phyloP scores from a whole-genome alignment of 192 early-diverging fungal species.

The Rhizophagus sp. region DNA sequence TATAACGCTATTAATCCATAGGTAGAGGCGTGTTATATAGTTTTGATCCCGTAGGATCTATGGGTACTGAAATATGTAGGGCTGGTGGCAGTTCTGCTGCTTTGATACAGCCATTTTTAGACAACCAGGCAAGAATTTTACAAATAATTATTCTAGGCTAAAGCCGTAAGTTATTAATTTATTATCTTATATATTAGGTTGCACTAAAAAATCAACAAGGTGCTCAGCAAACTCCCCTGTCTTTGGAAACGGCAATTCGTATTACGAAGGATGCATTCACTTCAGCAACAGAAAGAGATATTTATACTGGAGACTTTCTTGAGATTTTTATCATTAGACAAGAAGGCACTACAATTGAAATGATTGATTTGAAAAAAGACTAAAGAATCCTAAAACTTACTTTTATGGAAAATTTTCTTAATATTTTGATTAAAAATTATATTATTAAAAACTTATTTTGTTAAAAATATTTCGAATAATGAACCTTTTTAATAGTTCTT shows the following conservation, averaged over 20 bases:
- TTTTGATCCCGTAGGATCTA: constrained; percentile 95
- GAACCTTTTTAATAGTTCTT: too few species aligned
- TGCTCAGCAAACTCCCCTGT: constrained; percentile 38
- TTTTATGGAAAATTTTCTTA: not conserved
- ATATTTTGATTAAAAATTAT: not conserved
- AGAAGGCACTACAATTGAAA: constrained; percentile 73
- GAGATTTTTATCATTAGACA: constrained; percentile 88
- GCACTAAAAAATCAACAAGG: constrained; percentile 68
- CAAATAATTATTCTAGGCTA: not conserved
- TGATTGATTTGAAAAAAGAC: constrained; percentile 87
- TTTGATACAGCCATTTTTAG: constrained; percentile 96
- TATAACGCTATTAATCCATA: constrained; percentile 28
- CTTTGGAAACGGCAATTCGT: constrained; percentile 65
- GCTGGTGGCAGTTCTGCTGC: constrained; percentile 85
- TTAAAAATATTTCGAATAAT: not conserved
- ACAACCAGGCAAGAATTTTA: constrained; percentile 72
- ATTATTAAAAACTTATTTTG: not conserved
- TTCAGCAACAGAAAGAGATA: constrained; percentile 96
- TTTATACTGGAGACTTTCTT: constrained; percentile 95
- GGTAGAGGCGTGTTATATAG: constrained; percentile 87
- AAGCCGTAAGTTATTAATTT: not conserved
- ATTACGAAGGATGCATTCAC: constrained; percentile 96
- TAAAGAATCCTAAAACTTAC: constrained; percentile 43
- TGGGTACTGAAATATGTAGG: constrained; percentile 70
- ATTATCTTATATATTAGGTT: constrained; percentile 49